Evolutionary conservation across 768 basidiomycete species (phyloP).

Genomic region (Leccinum sublutescens): DNA sequence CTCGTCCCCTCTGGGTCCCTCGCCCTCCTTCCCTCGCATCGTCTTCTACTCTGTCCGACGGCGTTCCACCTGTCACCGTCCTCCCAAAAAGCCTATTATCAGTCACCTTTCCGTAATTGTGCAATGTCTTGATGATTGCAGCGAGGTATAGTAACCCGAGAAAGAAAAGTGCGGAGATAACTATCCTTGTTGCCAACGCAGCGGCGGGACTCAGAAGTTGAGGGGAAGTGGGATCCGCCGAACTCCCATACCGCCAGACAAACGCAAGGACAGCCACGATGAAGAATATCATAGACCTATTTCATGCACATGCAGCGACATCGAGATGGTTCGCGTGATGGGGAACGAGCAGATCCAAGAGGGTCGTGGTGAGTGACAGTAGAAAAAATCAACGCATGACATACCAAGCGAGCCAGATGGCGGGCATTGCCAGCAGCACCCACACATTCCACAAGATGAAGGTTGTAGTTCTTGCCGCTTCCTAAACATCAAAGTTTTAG

Average conservation of each 20-base stretch:
- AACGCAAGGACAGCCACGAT: constrained; percentile 60
- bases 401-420: constrained; percentile 69
- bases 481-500: constrained; percentile 36
- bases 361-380: background rate
- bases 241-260: constrained; percentile 62
- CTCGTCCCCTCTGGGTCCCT: constrained; percentile 5
- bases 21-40: constrained; percentile 1
- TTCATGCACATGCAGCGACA: background rate
- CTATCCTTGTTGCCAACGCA: constrained; percentile 53
- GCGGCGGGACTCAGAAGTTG: constrained; percentile 37
- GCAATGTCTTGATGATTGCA: constrained; percentile 61
- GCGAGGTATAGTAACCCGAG: constrained; percentile 61
- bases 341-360: background rate
- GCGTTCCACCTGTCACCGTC: background rate
- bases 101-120: constrained; percentile 46
- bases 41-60: background rate
- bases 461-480: constrained; percentile 52
- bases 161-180: constrained; percentile 50
- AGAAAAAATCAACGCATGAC: constrained; percentile 4
- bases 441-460: constrained; percentile 64
- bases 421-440: constrained; percentile 66
- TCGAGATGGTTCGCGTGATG: background rate
- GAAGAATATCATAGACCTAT: constrained; percentile 68
- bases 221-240: constrained; percentile 36
- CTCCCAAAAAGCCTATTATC: background rate